Base-by-base conservation (phyloP, 345 rosid species). In the Salix exigua region DNA sequence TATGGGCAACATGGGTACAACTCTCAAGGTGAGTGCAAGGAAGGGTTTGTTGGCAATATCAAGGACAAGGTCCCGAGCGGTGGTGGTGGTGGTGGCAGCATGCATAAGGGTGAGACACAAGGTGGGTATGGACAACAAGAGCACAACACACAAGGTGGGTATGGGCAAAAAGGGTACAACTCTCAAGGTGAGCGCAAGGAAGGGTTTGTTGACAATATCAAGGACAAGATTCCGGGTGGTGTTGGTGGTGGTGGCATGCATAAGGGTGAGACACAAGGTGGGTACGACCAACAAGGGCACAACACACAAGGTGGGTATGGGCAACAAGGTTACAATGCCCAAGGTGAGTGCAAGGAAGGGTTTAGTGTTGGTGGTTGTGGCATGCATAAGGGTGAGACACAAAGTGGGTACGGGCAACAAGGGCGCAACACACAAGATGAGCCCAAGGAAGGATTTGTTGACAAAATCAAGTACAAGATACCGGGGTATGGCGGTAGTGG, bases 391-490 rank as follows among this genome's bases (percentile, higher is more conserved):
- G 78, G 70, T 0, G 63, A 19, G 73, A 84, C 87, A 81, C 44
- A 44, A 13, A 16, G 50, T 44, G 50, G 5, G 33, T 31, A 31
- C 5, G 33, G 33, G 33, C 33, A 31, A 31, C 33, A 31, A 31
- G 33, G 46, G 44, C 72, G 38, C 1, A 35, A 10, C 4, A 12
- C 23, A 25, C 40, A 70, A 8, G 50, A 5, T 13, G 18, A 84
- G 8, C 72, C 83, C 74, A 87, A 89, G 82, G 91, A 83, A 76
- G 93, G 92, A 4, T 26, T 82, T 0, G 5, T 83, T 19, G 88
- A 85, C 53, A 84, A 87, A 86, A 38, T 86, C 28, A 86, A 86
- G 82, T 80, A 80, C 70, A 80, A 88, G 84, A 81, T 89, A 85
- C 88, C 77, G 18, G 90, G 92, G 0, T 31, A 4, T 31, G 33